These are phyloP conservation scores for Globisporangium perplexum DNA, from an alignment of 352 stramenopile genomes.

Conservation along the genomic window DNA sequence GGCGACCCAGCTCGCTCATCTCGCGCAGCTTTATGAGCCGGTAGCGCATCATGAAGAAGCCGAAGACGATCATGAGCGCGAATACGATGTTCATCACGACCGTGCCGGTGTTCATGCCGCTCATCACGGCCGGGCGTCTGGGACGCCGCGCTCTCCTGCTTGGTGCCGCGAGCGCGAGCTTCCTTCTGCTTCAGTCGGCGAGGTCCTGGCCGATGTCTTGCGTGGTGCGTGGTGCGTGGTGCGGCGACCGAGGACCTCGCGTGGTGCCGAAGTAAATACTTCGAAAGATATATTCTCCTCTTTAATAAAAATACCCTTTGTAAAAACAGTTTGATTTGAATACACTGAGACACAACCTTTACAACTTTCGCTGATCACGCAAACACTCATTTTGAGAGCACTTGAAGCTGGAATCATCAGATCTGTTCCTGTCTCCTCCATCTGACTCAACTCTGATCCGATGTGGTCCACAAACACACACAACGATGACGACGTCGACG, in stretches of 20 bases:
- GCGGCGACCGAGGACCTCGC: too few species aligned
- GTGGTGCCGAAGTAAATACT: not conserved
- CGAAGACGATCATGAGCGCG: conserved; percentile 29
- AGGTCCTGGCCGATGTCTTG: not conserved
- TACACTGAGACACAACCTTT: too few species aligned
- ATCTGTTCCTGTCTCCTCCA: too few species aligned
- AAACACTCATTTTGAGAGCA: not conserved
- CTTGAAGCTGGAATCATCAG: not conserved
- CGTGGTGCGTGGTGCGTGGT: too few species aligned
- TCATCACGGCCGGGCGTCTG: not conserved
- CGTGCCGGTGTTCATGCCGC: conserved; percentile 12
- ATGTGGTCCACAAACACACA: too few species aligned
- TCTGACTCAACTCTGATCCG: not conserved
- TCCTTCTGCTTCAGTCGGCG: conserved; percentile 1
- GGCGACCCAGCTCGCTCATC: conserved; percentile 44
- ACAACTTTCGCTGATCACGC: too few species aligned
- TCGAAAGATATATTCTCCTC: not conserved
- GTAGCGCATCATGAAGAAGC: conserved; percentile 44
- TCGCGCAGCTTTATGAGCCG: conserved; percentile 39
- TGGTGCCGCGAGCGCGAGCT: not conserved
- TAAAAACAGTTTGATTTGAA: not conserved
- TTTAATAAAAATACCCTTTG: not conserved
- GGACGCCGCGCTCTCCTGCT: too few species aligned
- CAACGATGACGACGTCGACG: too few species aligned
- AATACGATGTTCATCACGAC: conserved; percentile 38